phyloP scores from a whole-genome alignment of 345 rosid species.

The Noccaea bulbosa region DNA sequence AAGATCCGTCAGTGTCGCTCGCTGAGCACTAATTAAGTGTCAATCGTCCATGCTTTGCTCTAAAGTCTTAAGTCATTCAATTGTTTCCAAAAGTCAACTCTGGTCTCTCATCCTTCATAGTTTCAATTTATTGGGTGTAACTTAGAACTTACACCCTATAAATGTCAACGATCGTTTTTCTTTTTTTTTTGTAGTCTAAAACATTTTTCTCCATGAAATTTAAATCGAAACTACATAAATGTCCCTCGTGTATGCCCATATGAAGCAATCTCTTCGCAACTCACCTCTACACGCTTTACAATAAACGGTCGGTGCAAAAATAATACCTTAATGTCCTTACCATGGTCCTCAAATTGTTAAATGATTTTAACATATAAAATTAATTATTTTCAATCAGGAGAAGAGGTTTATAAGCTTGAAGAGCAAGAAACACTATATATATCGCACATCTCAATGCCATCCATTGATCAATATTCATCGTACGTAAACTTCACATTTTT shows the following conservation, averaged over 20 bases:
- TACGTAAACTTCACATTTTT: conserved; percentile 16
- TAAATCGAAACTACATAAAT: conserved; percentile 21
- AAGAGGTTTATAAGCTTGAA: conserved; percentile 18
- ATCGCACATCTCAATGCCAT: conserved; percentile 19
- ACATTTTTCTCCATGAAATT: not conserved
- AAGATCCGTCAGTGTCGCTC: conserved; percentile 39
- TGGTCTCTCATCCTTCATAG: conserved; percentile 26
- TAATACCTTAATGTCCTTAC: conserved; percentile 7
- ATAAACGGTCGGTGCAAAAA: conserved; percentile 43
- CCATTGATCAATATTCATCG: conserved; percentile 30
- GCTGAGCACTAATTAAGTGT: conserved; percentile 14
- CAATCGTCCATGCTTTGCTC: conserved; percentile 39
- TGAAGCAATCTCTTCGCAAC: conserved; percentile 34
- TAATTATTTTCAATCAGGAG: not conserved
- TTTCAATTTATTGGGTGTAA: no score
- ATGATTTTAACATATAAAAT: not conserved
- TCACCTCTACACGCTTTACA: conserved; percentile 27
- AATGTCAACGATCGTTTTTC: conserved; percentile 3
- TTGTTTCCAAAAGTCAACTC: conserved; percentile 33
- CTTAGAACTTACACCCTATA: not conserved
- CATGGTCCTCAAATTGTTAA: conserved; percentile 17
- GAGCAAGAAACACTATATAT: conserved; percentile 34
- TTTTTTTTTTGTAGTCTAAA: not conserved
- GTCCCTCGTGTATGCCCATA: conserved; percentile 36
- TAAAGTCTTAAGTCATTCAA: conserved; percentile 34